Percentiles rank a stretch among this genome's conserved stretches.
These are phyloP conservation scores for Iris pallida DNA, from an alignment of 116 monocot species.

Conservation along the genomic window DNA sequence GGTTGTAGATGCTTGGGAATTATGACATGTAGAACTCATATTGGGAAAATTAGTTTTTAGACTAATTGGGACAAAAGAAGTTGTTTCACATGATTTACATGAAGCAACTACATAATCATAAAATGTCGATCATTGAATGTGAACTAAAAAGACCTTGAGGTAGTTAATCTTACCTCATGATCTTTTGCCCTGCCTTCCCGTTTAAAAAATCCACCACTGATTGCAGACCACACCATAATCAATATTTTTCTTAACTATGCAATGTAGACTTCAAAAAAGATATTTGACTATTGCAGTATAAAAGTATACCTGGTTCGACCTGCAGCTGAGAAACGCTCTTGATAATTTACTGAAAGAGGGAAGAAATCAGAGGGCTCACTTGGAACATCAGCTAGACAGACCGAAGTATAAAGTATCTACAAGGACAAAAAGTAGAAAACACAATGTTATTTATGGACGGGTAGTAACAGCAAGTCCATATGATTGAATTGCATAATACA, in stretches of 20 bases:
- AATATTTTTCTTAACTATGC: not conserved
- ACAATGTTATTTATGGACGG: not conserved
- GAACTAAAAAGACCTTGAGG: not conserved
- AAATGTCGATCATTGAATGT: not conserved
- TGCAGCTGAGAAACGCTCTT: conserved; percentile 94
- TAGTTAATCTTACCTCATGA: conserved; percentile 59
- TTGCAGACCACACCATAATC: conserved; percentile 11
- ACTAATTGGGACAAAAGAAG: too few relatives aligned
- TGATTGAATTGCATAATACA: too few relatives aligned
- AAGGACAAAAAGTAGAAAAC: conserved; percentile 13
- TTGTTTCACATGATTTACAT: too few relatives aligned
- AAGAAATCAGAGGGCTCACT: conserved; percentile 97
- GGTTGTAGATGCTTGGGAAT: too few relatives aligned
- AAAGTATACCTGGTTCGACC: conserved; percentile 81
- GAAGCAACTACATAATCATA: not conserved
- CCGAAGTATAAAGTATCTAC: conserved; percentile 87
- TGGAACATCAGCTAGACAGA: conserved; percentile 79
- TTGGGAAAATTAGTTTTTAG: too few relatives aligned
- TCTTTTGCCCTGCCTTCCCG: conserved; percentile 92
- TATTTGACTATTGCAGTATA: conserved; percentile 3
- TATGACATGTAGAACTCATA: too few relatives aligned
- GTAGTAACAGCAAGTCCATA: too few relatives aligned
- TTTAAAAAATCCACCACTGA: conserved; percentile 94
- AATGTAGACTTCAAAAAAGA: not conserved
- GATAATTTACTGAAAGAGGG: conserved; percentile 81